phyloP scores from a whole-genome alignment of 2,329 filamentous ascomycete species.

The Pleoardoris graminearum region DNA sequence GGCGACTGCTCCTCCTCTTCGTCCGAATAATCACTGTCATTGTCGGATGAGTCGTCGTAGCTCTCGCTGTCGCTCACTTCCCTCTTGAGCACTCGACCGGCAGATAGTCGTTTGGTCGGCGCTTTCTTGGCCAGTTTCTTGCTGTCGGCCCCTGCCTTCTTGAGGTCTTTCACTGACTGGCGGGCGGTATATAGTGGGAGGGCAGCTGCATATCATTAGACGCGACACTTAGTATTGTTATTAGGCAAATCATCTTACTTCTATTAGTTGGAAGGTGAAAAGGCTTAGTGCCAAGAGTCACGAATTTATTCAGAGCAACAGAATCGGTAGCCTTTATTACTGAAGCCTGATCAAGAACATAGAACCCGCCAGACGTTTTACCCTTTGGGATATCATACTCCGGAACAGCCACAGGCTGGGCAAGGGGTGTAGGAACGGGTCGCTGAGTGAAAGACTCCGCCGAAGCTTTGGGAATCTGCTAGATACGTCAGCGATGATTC shows the following conservation, averaged over 20 bases:
- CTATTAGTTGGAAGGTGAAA: constrained; percentile 50
- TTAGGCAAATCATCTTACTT: constrained; percentile 39
- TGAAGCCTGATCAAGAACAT: constrained; percentile 47
- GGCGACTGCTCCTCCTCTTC: constrained; percentile 60
- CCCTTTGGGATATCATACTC: constrained; percentile 41
- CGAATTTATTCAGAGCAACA: constrained; percentile 48
- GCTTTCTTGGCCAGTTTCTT: constrained; percentile 43
- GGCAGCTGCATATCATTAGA: constrained; percentile 39
- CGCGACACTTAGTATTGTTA: background rate
- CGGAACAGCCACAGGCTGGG: constrained; percentile 32
- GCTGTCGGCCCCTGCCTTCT: constrained; percentile 48
- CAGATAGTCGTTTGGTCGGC: constrained; percentile 24
- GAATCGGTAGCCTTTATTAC: constrained; percentile 51
- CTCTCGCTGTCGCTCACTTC: constrained; percentile 50
- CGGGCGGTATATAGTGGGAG: constrained; percentile 49
- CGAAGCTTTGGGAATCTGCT: constrained; percentile 33
- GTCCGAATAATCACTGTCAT: constrained; percentile 57
- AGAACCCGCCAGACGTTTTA: constrained; percentile 46
- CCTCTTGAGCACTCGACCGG: constrained; percentile 26
- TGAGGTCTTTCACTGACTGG: constrained; percentile 52
- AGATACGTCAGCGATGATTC: constrained; percentile 15
- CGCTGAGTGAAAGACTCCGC: constrained; percentile 32
- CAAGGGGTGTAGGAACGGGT: constrained; percentile 15
- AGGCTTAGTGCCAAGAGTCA: constrained; percentile 49
- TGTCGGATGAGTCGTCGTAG: constrained; percentile 52